A percentile compares a stretch with the other conserved stretches of the same genome.
These are phyloP conservation scores for Sporothrix inflata DNA, from an alignment of 2,329 filamentous ascomycete species.

Conservation along the genomic window DNA sequence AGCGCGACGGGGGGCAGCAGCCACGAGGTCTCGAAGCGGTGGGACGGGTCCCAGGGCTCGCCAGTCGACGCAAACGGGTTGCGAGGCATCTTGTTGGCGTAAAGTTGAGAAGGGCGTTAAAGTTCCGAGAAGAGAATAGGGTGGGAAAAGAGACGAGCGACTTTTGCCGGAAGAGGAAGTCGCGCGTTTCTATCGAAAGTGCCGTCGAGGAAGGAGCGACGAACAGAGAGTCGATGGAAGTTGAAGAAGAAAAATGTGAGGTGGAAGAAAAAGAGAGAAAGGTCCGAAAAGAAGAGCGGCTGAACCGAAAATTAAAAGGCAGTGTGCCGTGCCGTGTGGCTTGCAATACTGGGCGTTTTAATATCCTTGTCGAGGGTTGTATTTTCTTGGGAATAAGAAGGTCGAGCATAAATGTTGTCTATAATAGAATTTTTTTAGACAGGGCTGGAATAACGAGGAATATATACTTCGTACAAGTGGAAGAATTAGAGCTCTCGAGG, in stretches of 20 bases:
- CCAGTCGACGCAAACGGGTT: conserved; percentile 45
- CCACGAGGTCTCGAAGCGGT: conserved; percentile 82
- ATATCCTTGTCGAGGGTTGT: conserved; percentile 3
- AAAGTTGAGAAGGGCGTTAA: conserved; percentile 27
- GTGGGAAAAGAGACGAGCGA: background rate
- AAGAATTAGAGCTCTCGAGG: no score
- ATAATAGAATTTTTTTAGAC: background rate
- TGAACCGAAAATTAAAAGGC: background rate
- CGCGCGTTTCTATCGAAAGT: background rate
- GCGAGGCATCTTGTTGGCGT: background rate
- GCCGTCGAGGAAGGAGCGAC: conserved; percentile 6
- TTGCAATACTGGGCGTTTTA: background rate
- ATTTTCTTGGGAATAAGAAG: conserved; percentile 1
- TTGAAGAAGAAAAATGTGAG: conserved; percentile 25
- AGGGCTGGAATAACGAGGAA: background rate
- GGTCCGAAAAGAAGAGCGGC: background rate
- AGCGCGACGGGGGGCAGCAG: conserved; percentile 68
- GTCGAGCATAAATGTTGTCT: background rate
- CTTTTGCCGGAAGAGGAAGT: background rate
- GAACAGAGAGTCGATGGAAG: background rate
- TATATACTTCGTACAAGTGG: no score
- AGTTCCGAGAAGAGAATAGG: background rate
- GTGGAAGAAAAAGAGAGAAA: background rate
- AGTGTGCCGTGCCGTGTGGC: conserved; percentile 6
- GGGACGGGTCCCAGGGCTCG: conserved; percentile 56